phyloP scores from a whole-genome alignment of 208 protist genomes.

The Novymonas esmeraldas region DNA sequence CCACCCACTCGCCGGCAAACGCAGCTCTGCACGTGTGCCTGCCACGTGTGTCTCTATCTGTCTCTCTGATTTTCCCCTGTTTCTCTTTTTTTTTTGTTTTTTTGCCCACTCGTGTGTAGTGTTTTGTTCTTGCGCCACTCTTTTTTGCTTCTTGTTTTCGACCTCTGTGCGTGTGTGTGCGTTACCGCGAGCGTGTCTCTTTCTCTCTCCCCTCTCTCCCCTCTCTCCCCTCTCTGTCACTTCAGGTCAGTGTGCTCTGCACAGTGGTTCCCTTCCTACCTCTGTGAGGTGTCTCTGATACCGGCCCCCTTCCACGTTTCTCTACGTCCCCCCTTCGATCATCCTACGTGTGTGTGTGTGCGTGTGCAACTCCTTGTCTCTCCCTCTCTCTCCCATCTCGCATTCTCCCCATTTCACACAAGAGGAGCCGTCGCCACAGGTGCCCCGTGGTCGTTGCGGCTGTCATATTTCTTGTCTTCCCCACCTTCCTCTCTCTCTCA shows the following conservation, averaged over 20 bases:
- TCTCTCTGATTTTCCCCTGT: not conserved
- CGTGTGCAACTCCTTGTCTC: not conserved
- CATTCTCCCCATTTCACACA: no score
- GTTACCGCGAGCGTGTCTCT: not conserved
- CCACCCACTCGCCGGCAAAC: no score
- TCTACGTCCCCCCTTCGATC: no score
- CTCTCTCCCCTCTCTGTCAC: not conserved
- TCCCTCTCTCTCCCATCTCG: no score
- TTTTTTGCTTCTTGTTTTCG: conserved; percentile 5
- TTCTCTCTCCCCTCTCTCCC: not conserved
- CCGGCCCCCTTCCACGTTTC: not conserved
- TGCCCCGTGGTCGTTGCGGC: no score
- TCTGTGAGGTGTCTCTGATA: not conserved
- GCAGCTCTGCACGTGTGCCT: no score
- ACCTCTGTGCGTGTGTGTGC: not conserved
- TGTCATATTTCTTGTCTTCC: no score
- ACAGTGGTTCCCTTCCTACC: not conserved
- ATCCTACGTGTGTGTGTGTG: no score
- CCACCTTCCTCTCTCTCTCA: no score
- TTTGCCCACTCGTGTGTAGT: conserved; percentile 4
- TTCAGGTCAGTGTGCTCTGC: not conserved
- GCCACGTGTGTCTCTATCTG: not conserved
- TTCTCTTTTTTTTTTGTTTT: conserved; percentile 1
- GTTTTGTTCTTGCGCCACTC: not conserved
- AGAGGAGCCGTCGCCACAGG: no score